Percentiles rank a stretch among this genome's conserved stretches.
Conservation (phyloP, 441 rosid genomes). For the Kokia cookei region DNA sequence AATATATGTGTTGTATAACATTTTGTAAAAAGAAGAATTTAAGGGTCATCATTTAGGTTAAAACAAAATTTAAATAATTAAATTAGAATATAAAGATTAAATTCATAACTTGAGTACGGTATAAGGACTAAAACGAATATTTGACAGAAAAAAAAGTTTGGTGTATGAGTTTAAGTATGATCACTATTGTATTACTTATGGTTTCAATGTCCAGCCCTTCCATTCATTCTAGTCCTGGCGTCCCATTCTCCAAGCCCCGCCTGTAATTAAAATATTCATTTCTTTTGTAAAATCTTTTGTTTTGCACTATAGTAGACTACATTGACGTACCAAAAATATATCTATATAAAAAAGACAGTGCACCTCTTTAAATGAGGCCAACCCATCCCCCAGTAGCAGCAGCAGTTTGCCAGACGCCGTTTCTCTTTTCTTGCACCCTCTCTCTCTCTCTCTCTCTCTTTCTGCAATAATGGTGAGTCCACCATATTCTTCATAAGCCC, state of each 20-base stretch:
- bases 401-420: slow-evolving; percentile 46
- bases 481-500: slow-evolving; percentile 19
- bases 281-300: neutral
- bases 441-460: slow-evolving; percentile 15
- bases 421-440: slow-evolving; percentile 16
- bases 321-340: neutral
- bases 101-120: no score
- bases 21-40: no score
- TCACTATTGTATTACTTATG: neutral
- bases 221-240: neutral
- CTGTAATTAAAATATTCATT: neutral
- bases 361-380: slow-evolving; percentile 27
- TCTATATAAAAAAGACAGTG: slow-evolving; percentile 3
- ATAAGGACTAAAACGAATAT: no score
- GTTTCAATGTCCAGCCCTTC: neutral
- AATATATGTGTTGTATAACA: no score
- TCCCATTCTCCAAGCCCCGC: neutral
- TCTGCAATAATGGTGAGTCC: slow-evolving; percentile 20
- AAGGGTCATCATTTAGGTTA: no score
- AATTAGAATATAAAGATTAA: no score
- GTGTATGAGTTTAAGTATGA: neutral
- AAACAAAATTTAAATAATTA: no score
- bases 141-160: no score
- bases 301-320: slow-evolving; percentile 13
- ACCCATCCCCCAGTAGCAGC: slow-evolving; percentile 9